A percentile compares a stretch with the other conserved stretches of the same genome.
Conservation (phyloP, 495 filamentous ascomycete genomes). For the Penicillium pulvis region DNA sequence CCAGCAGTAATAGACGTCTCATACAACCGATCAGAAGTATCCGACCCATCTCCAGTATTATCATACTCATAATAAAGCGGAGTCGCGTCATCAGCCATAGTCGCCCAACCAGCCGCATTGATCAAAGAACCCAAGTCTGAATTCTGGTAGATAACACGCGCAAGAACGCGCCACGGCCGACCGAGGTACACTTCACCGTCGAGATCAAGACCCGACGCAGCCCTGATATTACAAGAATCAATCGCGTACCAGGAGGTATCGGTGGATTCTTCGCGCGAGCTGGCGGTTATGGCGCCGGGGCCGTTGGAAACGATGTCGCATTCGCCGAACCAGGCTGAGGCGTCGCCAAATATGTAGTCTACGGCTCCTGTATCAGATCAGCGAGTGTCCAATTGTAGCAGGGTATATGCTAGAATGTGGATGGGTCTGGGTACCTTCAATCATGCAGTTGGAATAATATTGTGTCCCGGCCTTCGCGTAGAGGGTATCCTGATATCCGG, state of each 20-base stretch:
- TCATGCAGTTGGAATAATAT: slow-evolving; percentile 56
- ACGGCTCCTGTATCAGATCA: slow-evolving; percentile 37
- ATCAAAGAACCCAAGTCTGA: slow-evolving; percentile 57
- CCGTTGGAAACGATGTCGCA: slow-evolving; percentile 59
- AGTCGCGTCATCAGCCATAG: slow-evolving; percentile 46
- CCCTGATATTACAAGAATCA: slow-evolving; percentile 55
- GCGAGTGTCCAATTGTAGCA: too few relatives aligned
- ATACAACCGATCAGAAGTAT: slow-evolving; percentile 57
- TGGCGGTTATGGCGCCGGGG: slow-evolving; percentile 55
- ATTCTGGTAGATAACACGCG: slow-evolving; percentile 67
- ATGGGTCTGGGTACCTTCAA: slow-evolving; percentile 44
- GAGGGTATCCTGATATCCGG: slow-evolving; percentile 66
- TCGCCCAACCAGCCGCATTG: slow-evolving; percentile 62
- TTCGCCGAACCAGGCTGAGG: slow-evolving; percentile 64
- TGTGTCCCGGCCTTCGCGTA: slow-evolving; percentile 59
- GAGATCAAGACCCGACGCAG: slow-evolving; percentile 47
- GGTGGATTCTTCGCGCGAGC: slow-evolving; percentile 51
- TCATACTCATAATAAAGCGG: slow-evolving; percentile 59
- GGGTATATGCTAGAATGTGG: too few relatives aligned
- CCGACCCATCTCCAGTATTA: slow-evolving; percentile 60
- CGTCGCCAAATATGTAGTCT: slow-evolving; percentile 72
- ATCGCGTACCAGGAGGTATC: slow-evolving; percentile 66
- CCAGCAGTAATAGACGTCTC: slow-evolving; percentile 47
- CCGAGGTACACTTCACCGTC: slow-evolving; percentile 63
- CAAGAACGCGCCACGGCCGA: slow-evolving; percentile 65